A percentile compares a stretch with the other conserved stretches of the same genome.
Evolutionary conservation across 495 filamentous ascomycete genomes (phyloP).

Genomic region (Penicillium alfredii): DNA sequence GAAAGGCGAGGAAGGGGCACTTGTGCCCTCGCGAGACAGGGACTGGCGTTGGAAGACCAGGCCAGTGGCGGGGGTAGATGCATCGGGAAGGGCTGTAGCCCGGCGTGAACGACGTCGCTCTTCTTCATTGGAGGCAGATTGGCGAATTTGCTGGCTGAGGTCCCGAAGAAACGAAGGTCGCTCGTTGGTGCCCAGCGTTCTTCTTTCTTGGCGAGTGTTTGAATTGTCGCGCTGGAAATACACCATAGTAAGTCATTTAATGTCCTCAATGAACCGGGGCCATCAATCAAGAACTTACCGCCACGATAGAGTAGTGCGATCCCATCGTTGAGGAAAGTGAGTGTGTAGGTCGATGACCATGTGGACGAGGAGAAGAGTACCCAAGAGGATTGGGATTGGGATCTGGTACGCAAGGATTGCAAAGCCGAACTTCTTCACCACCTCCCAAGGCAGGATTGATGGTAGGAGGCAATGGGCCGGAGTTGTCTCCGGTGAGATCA

Average conservation of each 20-base stretch:
- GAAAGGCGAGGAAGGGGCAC: too few relatives aligned
- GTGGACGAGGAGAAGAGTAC: conserved; percentile 22
- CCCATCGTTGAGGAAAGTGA: conserved; percentile 20
- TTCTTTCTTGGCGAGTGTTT: conserved; percentile 13
- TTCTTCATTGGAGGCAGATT: neutral
- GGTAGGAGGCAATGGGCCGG: conserved; percentile 13
- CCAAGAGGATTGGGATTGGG: conserved; percentile 65
- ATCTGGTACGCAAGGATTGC: conserved; percentile 92
- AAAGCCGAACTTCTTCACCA: conserved; percentile 82
- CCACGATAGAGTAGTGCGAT: neutral
- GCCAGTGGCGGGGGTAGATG: too few relatives aligned
- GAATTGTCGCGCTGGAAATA: too few relatives aligned
- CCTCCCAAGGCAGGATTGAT: conserved; percentile 59
- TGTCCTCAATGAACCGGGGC: too few relatives aligned
- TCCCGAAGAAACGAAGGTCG: conserved; percentile 9
- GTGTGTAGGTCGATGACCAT: conserved; percentile 20
- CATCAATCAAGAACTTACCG: too few relatives aligned
- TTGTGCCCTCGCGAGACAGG: too few relatives aligned
- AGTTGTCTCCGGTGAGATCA: conserved; percentile 40
- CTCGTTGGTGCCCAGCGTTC: conserved; percentile 9
- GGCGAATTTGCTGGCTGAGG: conserved; percentile 3
- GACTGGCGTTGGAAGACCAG: too few relatives aligned
- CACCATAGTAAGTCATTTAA: too few relatives aligned
- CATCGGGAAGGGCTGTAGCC: neutral
- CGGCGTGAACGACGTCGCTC: too few relatives aligned